These are phyloP conservation scores for Xylariaceae sp. DNA, from an alignment of 2,329 filamentous ascomycete genomes.

Conservation along the genomic window DNA sequence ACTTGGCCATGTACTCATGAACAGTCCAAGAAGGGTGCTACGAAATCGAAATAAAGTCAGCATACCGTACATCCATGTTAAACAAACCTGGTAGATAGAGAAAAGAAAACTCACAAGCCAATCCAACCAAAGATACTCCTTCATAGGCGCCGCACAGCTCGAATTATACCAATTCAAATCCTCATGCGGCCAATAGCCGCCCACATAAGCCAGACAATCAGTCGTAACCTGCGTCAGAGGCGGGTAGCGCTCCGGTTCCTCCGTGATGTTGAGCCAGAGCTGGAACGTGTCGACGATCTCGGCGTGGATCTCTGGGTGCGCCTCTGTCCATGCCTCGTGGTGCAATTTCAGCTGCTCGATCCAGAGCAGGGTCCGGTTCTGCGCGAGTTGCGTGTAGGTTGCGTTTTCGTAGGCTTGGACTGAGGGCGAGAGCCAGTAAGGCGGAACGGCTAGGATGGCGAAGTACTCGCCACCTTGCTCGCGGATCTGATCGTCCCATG, in stretches of 20 bases:
- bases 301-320: constrained; percentile 3
- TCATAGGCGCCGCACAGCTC: constrained; percentile 12
- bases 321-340: constrained; percentile 1
- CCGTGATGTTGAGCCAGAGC: constrained; percentile 10
- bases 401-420: constrained; percentile 11
- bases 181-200: constrained; percentile 7
- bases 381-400: constrained; percentile 9
- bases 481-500: constrained; percentile 4
- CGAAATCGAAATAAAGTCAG: not conserved
- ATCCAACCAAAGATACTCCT: constrained; percentile 12
- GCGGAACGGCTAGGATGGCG: constrained; percentile 10
- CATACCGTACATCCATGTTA: not conserved
- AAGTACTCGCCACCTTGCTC: constrained; percentile 10
- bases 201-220: constrained; percentile 9
- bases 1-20: constrained; percentile 6
- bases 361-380: constrained; percentile 8
- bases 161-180: constrained; percentile 11
- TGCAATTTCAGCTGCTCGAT: constrained; percentile 7
- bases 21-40: constrained; percentile 14
- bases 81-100: not conserved
- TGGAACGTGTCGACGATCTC: constrained; percentile 12
- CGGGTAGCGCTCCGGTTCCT: constrained; percentile 7
- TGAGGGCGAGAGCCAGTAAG: constrained; percentile 12
- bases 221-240: constrained; percentile 12
- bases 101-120: constrained; percentile 7